Percentiles rank a stretch among this genome's conserved stretches.
These are phyloP conservation scores for Prunus armeniaca DNA, from an alignment of 306 rosid genomes.

Conservation along the genomic window DNA sequence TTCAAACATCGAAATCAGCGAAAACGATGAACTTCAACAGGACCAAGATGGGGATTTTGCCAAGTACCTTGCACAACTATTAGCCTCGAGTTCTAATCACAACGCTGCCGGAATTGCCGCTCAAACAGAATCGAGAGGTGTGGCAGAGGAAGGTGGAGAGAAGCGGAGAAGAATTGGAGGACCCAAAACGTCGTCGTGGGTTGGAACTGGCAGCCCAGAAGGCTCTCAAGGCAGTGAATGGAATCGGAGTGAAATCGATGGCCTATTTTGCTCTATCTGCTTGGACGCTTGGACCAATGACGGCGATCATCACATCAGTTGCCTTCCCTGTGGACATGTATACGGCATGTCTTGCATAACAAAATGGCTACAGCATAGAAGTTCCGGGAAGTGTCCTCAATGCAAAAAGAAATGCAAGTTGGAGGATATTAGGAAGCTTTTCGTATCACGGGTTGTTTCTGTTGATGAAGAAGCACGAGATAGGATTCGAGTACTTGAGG, in stretches of 20 bases:
- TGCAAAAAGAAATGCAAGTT: slow-evolving; percentile 60
- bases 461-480: slow-evolving; percentile 66
- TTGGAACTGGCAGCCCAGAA: slow-evolving; percentile 7
- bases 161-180: slow-evolving; percentile 66
- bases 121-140: slow-evolving; percentile 19
- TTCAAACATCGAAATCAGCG: no score
- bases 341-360: slow-evolving; percentile 85
- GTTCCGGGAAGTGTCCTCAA: slow-evolving; percentile 81
- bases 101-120: slow-evolving; percentile 3
- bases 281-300: slow-evolving; percentile 73
- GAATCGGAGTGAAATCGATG: slow-evolving; percentile 52
- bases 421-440: slow-evolving; percentile 77
- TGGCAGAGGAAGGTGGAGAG: slow-evolving; percentile 37
- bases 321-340: slow-evolving; percentile 93
- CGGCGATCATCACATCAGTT: slow-evolving; percentile 79
- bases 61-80: not conserved
- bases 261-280: slow-evolving; percentile 77
- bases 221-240: slow-evolving; percentile 52
- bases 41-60: not conserved
- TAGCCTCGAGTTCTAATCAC: not conserved
- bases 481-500: no score
- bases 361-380: slow-evolving; percentile 64
- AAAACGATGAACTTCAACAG: no score
- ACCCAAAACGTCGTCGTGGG: slow-evolving; percentile 40
- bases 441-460: slow-evolving; percentile 54